These are phyloP conservation scores for Raphanus hybrid DNA, from an alignment of 441 rosid genomes.

Conservation along the genomic window DNA sequence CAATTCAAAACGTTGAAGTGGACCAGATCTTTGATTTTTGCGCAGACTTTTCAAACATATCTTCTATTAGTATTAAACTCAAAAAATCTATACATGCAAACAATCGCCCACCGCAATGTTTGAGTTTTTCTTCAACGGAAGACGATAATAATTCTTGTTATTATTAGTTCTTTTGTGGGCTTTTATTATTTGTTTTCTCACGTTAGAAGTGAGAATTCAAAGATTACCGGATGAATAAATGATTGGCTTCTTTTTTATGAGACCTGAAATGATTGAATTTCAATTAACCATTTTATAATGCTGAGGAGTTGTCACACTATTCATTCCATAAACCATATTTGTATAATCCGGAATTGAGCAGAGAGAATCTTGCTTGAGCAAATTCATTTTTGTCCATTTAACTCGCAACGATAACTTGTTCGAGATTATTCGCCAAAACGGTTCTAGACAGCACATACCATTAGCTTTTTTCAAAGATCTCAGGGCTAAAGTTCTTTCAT, in stretches of 20 bases:
- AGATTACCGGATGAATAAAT: neutral
- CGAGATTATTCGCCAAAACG: neutral
- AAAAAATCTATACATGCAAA: conserved; percentile 12
- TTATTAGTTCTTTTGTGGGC: too few relatives aligned
- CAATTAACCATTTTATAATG: neutral
- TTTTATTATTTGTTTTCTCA: neutral
- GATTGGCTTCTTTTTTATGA: neutral
- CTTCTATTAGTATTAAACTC: neutral
- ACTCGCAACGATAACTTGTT: neutral
- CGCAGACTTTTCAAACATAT: conserved; percentile 29
- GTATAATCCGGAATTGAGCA: neutral
- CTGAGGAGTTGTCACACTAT: neutral
- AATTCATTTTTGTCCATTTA: neutral
- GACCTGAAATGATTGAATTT: neutral
- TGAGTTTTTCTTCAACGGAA: conserved; percentile 32
- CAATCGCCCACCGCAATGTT: conserved; percentile 38
- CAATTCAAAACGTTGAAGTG: conserved; percentile 17
- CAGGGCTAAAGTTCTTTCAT: neutral
- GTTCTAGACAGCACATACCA: neutral
- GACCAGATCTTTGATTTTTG: conserved; percentile 31
- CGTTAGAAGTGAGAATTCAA: neutral
- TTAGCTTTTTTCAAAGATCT: neutral
- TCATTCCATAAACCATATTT: neutral
- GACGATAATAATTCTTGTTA: neutral
- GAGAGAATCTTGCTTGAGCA: conserved; percentile 2